Percentiles rank a stretch among this genome's conserved stretches.
Evolutionary conservation across 2,329 filamentous ascomycete species (phyloP).

Genomic region (Neurospora crassa): DNA sequence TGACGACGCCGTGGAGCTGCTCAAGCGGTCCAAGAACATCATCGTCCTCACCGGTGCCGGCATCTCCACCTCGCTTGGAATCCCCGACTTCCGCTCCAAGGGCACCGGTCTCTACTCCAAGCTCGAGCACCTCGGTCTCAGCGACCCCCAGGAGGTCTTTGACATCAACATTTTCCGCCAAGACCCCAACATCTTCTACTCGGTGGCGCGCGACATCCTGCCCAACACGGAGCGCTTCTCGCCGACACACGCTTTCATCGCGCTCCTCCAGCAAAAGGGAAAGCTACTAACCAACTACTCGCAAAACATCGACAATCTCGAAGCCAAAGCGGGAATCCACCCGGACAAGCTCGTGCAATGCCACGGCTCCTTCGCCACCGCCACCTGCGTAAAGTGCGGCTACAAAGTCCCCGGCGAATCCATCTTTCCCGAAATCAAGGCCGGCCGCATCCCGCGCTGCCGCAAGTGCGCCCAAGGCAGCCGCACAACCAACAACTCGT

Average conservation of each 20-base stretch:
- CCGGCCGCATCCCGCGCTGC: slow-evolving; percentile 69
- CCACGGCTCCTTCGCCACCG: slow-evolving; percentile 91
- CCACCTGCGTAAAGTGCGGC: slow-evolving; percentile 76
- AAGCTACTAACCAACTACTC: slow-evolving; percentile 96
- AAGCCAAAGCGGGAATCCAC: slow-evolving; percentile 73
- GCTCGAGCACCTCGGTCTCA: slow-evolving; percentile 65
- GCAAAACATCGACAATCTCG: slow-evolving; percentile 97
- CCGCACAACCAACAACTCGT: slow-evolving; percentile 33
- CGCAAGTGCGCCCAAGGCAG: slow-evolving; percentile 55
- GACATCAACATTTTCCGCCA: slow-evolving; percentile 80
- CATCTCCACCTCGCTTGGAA: slow-evolving; percentile 92
- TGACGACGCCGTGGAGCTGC: slow-evolving; percentile 73
- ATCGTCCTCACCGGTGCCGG: slow-evolving; percentile 91
- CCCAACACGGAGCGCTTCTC: slow-evolving; percentile 73
- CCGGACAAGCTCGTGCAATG: slow-evolving; percentile 85
- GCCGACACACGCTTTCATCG: slow-evolving; percentile 90
- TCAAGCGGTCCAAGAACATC: slow-evolving; percentile 70
- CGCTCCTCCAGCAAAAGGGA: slow-evolving; percentile 73
- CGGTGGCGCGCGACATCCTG: slow-evolving; percentile 81
- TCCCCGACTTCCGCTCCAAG: slow-evolving; percentile 93
- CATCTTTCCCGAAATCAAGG: slow-evolving; percentile 72
- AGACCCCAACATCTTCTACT: slow-evolving; percentile 85
- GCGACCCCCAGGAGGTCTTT: slow-evolving; percentile 90
- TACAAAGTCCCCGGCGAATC: slow-evolving; percentile 63
- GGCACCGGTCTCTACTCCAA: slow-evolving; percentile 86